Evolutionary conservation across 345 rosid genomes (phyloP).

Genomic region (Salix brachista): DNA sequence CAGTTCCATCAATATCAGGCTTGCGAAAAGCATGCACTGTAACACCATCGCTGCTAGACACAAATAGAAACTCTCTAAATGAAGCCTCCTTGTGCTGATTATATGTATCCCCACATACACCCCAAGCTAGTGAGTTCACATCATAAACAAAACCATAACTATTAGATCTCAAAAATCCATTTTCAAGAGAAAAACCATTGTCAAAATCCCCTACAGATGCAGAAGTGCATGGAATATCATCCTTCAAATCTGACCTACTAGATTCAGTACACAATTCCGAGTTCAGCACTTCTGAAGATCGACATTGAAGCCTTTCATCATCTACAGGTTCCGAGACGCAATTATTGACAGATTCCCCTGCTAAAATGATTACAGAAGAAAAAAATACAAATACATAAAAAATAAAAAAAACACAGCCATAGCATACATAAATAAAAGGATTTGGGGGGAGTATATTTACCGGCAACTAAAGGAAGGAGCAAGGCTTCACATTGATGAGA

Average conservation of each 20-base stretch:
- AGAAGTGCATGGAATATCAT: constrained; percentile 42
- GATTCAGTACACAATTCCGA: constrained; percentile 6
- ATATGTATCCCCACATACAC: constrained; percentile 70
- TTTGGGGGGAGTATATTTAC: constrained; percentile 30
- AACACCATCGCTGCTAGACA: constrained; percentile 58
- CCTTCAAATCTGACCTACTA: constrained; percentile 45
- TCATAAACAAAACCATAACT: constrained; percentile 54
- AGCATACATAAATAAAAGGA: neutral
- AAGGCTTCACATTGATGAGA: constrained; percentile 68
- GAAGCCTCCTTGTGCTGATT: constrained; percentile 52
- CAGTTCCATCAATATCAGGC: constrained; percentile 31
- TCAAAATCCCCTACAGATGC: constrained; percentile 46
- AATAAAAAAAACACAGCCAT: neutral
- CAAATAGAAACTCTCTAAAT: constrained; percentile 78
- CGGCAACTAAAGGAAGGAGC: constrained; percentile 64
- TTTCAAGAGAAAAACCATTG: constrained; percentile 35
- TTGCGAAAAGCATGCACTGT: constrained; percentile 78
- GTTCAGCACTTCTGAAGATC: constrained; percentile 27
- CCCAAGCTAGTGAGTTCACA: constrained; percentile 89
- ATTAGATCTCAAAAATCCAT: constrained; percentile 31
- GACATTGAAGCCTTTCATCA: constrained; percentile 35
- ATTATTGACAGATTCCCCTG: constrained; percentile 40
- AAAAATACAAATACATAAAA: neutral
- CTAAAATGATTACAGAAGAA: constrained; percentile 12
- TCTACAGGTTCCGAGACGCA: constrained; percentile 24